Evolutionary conservation across 1,139 yeast species (phyloP), one percentile per base, ranked within the genome.

Genomic region (Pneumocystis sp.): DNA sequence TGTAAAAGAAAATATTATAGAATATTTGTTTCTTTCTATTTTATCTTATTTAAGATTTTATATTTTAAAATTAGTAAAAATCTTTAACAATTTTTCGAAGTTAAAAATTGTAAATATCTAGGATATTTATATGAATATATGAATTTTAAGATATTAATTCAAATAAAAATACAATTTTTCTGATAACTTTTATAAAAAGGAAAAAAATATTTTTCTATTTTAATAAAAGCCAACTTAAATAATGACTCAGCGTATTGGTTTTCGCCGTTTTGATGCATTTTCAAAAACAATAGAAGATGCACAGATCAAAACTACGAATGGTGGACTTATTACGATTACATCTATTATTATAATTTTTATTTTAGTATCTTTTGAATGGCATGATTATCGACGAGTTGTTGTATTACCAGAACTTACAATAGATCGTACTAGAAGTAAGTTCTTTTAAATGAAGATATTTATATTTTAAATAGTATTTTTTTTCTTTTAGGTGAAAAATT

Each of bases 271-370:
- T 68, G 98, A 93, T 76, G 96, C 96, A 15, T 93, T 93, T 76
- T 85, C 96, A 44, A 91, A 90, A 76, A 89, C 97, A 6, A 91
- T 89, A 61, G 97, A 91, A 72, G 98, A 93, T 74, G 96, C 96
- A 5, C 82, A 89, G 66, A 84, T 93, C 68, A 84, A 87, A 70
- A 93, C 98, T 1, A 81, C 91, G 3, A 81, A 93, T 6, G 98
- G 98, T 64, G 98, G 97, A 1, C 72, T 89, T 57, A 88, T 93
- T 71, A 90, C 97, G 7, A 74, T 93, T 63, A 76, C 83, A 5
- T 87, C 97, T 72, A 74, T 85, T 1, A 65, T 83, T 21, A 80
- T 87, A 6, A 86, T 89, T 39, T 67, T 86, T 37, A 71, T 86
- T 66, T 80, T 93, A 69, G 78, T 90, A 64, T 70, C 85, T 34